Evolutionary conservation across 2,329 filamentous ascomycete species (phyloP).

Genomic region (Stachybotrys chlorohalonatus): DNA sequence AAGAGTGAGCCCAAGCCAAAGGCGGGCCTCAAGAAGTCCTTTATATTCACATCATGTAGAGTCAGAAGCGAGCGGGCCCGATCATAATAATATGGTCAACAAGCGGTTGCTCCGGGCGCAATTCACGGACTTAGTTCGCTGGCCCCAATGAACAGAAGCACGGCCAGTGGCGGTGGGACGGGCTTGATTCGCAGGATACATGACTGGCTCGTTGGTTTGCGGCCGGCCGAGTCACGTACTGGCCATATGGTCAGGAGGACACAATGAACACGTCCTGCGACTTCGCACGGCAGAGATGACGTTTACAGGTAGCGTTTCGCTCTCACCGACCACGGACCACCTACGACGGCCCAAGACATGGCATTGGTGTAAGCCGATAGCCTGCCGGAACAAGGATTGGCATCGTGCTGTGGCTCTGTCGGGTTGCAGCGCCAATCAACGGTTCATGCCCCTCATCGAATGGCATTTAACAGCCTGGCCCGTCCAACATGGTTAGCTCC

Average conservation of each 20-base stretch:
- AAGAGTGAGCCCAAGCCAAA: neutral
- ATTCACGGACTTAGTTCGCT: neutral
- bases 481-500: too few relatives aligned
- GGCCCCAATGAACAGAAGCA: neutral
- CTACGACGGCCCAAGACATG: neutral
- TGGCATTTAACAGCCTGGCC: too few relatives aligned
- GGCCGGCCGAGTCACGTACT: neutral
- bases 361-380: neutral
- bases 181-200: neutral
- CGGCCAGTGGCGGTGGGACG: neutral
- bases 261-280: neutral
- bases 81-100: neutral
- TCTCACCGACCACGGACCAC: neutral
- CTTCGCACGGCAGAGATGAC: neutral
- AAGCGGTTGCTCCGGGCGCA: neutral
- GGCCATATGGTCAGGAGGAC: neutral
- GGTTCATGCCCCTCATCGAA: too few relatives aligned
- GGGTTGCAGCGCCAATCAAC: neutral
- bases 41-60: neutral
- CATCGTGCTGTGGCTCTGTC: neutral
- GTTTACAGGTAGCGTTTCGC: neutral
- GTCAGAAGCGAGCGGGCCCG: neutral
- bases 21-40: neutral
- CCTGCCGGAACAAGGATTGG: neutral
- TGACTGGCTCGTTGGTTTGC: too few relatives aligned